Conservation (phyloP, 306 rosid species). For the Sesbania bispinosa region DNA sequence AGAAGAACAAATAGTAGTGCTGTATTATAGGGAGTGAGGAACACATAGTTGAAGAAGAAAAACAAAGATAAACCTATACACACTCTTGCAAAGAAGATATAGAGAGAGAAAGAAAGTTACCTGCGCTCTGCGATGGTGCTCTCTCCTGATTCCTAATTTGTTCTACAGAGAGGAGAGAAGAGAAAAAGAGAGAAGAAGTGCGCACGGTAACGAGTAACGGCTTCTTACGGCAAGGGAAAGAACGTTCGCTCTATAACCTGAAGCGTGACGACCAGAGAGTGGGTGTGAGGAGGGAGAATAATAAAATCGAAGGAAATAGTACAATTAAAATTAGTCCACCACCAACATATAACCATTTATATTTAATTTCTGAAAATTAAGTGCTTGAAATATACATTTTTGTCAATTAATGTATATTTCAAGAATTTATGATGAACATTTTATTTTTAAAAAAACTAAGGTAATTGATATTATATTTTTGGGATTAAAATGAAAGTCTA, state of each 20-base stretch:
- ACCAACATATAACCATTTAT: no score
- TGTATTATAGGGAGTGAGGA: slow-evolving; percentile 9
- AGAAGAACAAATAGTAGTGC: neutral
- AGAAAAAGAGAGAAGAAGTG: slow-evolving; percentile 31
- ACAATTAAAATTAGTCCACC: no score
- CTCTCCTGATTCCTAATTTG: slow-evolving; percentile 9
- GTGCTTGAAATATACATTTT: no score
- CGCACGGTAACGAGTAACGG: slow-evolving; percentile 54
- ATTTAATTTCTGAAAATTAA: no score
- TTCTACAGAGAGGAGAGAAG: neutral
- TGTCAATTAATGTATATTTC: no score
- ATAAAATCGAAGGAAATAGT: no score
- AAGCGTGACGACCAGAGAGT: slow-evolving; percentile 43
- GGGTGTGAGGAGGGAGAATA: neutral
- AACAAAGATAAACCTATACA: slow-evolving; percentile 32
- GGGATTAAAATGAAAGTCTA: no score
- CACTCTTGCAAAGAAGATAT: slow-evolving; percentile 25
- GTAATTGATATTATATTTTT: no score
- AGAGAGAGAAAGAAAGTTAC: slow-evolving; percentile 22
- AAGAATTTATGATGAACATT: no score
- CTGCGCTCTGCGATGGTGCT: slow-evolving; percentile 31
- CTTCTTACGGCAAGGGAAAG: slow-evolving; percentile 22
- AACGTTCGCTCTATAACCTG: slow-evolving; percentile 39
- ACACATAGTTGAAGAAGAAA: slow-evolving; percentile 22
- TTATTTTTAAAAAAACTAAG: no score